These are phyloP conservation scores for Trichoderma lentiforme DNA, from an alignment of 2,329 filamentous ascomycete species.

Conservation along the genomic window DNA sequence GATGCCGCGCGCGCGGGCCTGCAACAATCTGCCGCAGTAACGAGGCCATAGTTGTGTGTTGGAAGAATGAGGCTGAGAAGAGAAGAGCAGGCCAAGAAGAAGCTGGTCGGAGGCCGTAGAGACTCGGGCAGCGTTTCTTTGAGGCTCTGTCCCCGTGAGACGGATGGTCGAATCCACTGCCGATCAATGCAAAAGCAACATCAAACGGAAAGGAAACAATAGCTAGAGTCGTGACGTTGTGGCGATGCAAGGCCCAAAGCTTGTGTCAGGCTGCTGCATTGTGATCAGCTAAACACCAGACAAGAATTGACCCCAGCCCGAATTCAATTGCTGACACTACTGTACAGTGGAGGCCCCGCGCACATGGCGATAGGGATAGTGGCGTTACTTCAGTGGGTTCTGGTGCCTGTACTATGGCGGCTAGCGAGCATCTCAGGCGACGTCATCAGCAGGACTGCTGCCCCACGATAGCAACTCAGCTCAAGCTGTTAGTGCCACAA, in stretches of 20 bases:
- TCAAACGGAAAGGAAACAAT: neutral
- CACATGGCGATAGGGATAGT: neutral
- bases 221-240: neutral
- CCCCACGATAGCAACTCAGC: constrained; percentile 6
- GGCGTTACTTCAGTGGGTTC: neutral
- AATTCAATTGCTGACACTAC: neutral
- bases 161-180: neutral
- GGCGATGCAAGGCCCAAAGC: neutral
- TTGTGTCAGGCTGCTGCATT: neutral
- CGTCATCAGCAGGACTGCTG: constrained; percentile 2
- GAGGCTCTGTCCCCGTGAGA: neutral
- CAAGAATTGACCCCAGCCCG: neutral
- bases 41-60: constrained; percentile 49
- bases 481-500: neutral
- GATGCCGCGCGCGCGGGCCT: constrained; percentile 76
- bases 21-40: constrained; percentile 89
- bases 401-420: neutral
- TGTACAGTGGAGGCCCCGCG: neutral
- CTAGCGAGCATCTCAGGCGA: neutral
- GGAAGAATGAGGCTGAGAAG: neutral
- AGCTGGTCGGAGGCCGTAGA: neutral
- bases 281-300: neutral
- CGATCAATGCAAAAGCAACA: neutral
- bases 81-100: neutral
- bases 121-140: neutral